Evolutionary conservation across 768 basidiomycete genomes (phyloP), one percentile per base, ranked within the genome.

Genomic region (Melanogaster broomeanus): DNA sequence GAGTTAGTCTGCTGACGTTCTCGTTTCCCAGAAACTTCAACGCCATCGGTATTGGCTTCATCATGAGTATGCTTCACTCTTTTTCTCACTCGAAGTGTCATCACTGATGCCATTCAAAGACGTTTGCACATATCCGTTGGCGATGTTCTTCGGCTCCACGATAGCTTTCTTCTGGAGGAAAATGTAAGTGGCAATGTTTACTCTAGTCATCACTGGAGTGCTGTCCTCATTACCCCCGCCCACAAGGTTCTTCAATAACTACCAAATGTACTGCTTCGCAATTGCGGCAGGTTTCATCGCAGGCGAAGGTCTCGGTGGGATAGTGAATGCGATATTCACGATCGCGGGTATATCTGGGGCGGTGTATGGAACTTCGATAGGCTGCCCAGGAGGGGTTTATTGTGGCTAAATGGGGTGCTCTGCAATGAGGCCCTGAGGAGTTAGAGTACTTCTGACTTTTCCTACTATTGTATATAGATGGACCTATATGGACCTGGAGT

Each of bases 231-330:
- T 51, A 45, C 43, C 52, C 52, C 22, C 31, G 31, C 28, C n/a
- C 40, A 41, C 42, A 52, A 49, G 49, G 25, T 44, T 45, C 18
- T 56, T 37, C 39, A 19, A 5, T 6, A 27, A 43, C 28, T 61
- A 58, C 16, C 47, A 55, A 27, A 48, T 39, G 62, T 71, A 68
- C 51, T 68, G 66, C 19, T 75, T 69, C 43, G 66, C 72, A 13
- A 38, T 74, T 18, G 71, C 73, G 22, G 68, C 74, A 12, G 74
- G 72, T 27, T 67, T 72, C 54, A 65, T 75, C 30, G 72, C 73
- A 11, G 74, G 74, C 11, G 74, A 74, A 42, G 74, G 74, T 35
- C 58, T 72, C 6, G 74, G 71, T 2, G 69, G 69, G 12, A 69
- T 70, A n/a, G 62, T 67, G 5, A 68, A 61, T 18, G 67, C 69